Evolutionary conservation across 148 eudicot species (phyloP), one percentile per base, ranked within the genome.

Genomic region (Oxyria digyna): DNA sequence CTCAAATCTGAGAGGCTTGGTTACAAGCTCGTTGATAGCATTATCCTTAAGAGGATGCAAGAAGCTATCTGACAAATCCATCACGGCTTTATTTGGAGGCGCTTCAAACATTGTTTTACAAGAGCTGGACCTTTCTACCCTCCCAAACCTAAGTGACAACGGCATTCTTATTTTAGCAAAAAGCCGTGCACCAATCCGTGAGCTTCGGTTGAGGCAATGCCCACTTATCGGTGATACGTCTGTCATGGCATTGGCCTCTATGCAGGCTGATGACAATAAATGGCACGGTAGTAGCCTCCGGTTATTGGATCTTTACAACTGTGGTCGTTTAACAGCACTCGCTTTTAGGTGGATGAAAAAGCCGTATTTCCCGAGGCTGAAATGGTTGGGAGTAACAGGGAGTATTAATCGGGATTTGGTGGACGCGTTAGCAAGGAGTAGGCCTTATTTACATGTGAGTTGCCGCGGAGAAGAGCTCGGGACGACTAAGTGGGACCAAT

Each of bases 1-100:
- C 55, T 88, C 86, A 15, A 74, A 85, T 68, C 77, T 94, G 52
- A 83, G 72, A 68, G 80, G 76, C 48, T 75, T 77, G 31, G 85
- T 73, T 49, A 76, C 74, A 72, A 83, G 78, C 32, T 81, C 88
- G 3, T 78, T 94, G 63, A 74, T 80, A 46, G 74, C 91, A 1
- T 76, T 90, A 66, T 94, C 98, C 0, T 77, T 94, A 35, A 79
- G 98, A 76, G 91, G 98, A 33, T 94, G 98, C 87, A 94, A 88
- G 85, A 88, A 85, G 69, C 92, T 94, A 14, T 88, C 98, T 17
- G 95, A 88, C 80, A 82, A 80, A 42, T 90, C 90, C 78, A 82
- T 94, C 49, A 69, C 84, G n/a, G 78, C 76, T 68, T 77, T 94
- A 37, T 82, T 94, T 74, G 81, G 82, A 73, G 84, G 80, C 40